Evolutionary conservation across 345 rosid species (phyloP), one percentile per base, ranked within the genome.

Genomic region (Eucalyptus urophylla): DNA sequence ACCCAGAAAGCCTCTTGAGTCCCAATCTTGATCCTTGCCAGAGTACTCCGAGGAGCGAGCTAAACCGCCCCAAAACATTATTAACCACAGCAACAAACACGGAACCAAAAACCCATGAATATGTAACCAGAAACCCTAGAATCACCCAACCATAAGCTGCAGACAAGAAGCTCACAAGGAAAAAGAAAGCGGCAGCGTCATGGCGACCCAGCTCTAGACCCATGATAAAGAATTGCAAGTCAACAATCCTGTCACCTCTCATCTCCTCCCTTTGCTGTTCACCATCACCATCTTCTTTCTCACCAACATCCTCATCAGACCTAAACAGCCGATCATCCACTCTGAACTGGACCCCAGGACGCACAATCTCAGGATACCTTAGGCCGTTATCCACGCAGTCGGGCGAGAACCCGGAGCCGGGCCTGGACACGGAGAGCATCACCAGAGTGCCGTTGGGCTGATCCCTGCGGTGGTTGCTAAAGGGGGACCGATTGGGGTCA

Each of bases 81-180:
- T 96, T 94, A 56, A 94, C 92, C 31, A 96, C 94, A 7, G 95
- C 95, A 37, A 98, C 94, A 87, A 95, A 98, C 86, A 93, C 95
- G 89, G 96, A 90, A 60, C 97, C 99, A 3, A 94, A 50, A 85
- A 96, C 96, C 96, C 95, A 92, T 7, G 99, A 95, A 92, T 97
- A 97, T 60, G 96, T 93, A 15, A 94, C 95, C 10, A 98, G 96
- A 86, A 96, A 97, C 88, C 97, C 98, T 60, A 97, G 92, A 92
- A 97, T 95, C 91, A 96, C 97, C 98, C 98, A 97, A 14, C 99
- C 99, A 92, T 97, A 97, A 49, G 99, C 98, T 11, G 97, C 97
- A 45, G 98, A 96, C 76, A 97, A 87, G 88, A 96, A 95, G 90
- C 95, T 97, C 80, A 96, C 94, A 19, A 97, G 92, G 87, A 94